These are phyloP conservation scores for Dactylis glomerata DNA, from an alignment of 176 grass and related monocot genomes.

Conservation along the genomic window DNA sequence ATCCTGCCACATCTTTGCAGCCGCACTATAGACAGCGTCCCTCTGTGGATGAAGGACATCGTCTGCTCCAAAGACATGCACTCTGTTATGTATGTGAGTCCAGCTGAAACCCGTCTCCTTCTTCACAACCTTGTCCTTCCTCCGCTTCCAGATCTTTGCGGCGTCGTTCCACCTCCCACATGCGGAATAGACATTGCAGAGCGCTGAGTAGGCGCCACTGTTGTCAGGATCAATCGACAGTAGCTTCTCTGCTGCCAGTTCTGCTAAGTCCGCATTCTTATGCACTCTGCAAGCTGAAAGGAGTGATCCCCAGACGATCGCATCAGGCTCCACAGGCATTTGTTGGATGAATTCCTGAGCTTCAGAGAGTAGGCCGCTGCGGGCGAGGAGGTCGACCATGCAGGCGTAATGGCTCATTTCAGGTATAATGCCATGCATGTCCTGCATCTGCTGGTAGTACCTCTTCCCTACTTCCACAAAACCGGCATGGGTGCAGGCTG, in stretches of 20 bases:
- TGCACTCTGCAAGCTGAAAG: slow-evolving; percentile 75
- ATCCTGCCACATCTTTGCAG: slow-evolving; percentile 53
- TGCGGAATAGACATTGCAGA: slow-evolving; percentile 90
- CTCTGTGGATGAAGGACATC: slow-evolving; percentile 59
- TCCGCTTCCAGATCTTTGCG: slow-evolving; percentile 73
- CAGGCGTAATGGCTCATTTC: slow-evolving; percentile 80
- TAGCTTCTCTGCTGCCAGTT: slow-evolving; percentile 65
- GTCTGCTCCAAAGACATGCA: slow-evolving; percentile 67
- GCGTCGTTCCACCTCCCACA: slow-evolving; percentile 83
- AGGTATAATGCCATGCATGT: slow-evolving; percentile 48
- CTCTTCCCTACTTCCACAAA: slow-evolving; percentile 63
- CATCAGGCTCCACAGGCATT: slow-evolving; percentile 68
- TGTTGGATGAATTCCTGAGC: slow-evolving; percentile 67
- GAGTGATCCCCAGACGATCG: slow-evolving; percentile 71
- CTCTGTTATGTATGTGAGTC: slow-evolving; percentile 45
- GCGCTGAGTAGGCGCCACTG: slow-evolving; percentile 75
- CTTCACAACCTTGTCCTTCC: slow-evolving; percentile 67
- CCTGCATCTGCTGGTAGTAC: slow-evolving; percentile 78
- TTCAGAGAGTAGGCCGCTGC: slow-evolving; percentile 55
- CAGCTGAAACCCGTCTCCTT: slow-evolving; percentile 89
- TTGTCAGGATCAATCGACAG: slow-evolving; percentile 62
- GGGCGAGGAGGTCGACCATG: slow-evolving; percentile 86
- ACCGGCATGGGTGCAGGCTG: slow-evolving; percentile 71
- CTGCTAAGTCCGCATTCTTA: slow-evolving; percentile 66
- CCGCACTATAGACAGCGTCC: slow-evolving; percentile 46